Base-by-base conservation (phyloP, 2,329 filamentous ascomycete species). In the Phaeophleospora eucalypticola region DNA sequence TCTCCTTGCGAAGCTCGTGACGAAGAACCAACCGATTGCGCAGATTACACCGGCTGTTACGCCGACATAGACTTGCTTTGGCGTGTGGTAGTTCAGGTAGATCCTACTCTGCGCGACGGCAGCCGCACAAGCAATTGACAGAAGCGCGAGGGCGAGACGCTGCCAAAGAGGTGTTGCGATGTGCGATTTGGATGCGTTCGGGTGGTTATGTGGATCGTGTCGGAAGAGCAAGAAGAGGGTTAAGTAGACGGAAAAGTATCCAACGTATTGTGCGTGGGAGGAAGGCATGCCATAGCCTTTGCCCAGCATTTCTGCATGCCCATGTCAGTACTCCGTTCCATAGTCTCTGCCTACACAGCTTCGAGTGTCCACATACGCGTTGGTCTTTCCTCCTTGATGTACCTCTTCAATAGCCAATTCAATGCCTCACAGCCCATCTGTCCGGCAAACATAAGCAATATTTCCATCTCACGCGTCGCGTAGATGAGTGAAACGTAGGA, bases 271-370 rank as follows among this genome's bases (percentile, higher is more conserved):
- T 7, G 93, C 87, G 71, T 98, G 93, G 32, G 90, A 96, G 6
- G 81, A 84, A 9, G 93, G 93, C 94, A 98, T 98, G 59, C 93
- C 94, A 65, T 98, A 98, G 54, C 93, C 93, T 68, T 95, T 95
- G 46, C 89, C 81, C 63, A 90, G 83, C 74, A 84, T 81, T 68
- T 80, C 80, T 83, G 56, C 18, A 41, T 10, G 3, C 36, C 4
- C 3, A 18, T 16, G 41, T 43, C 32, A 52, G 45, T 37, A 18
- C 38, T 18, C 9, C 16, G 18, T n/a, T n/a, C n/a, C 4, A 10
- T 16, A 36, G 19, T 21, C 36, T 12, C 27, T n/a, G 18, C n/a
- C 17, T 10, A 27, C 8, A 12, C 15, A 40, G 16, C 4, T 2
- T 18, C 34, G 6, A 4, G 2, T 14, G 40, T 16, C 29, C 8